A percentile compares a stretch with the other conserved stretches of the same genome.
Evolutionary conservation across 1,139 yeast species (phyloP).

Genomic region (Groenewaldozyma sp.): DNA sequence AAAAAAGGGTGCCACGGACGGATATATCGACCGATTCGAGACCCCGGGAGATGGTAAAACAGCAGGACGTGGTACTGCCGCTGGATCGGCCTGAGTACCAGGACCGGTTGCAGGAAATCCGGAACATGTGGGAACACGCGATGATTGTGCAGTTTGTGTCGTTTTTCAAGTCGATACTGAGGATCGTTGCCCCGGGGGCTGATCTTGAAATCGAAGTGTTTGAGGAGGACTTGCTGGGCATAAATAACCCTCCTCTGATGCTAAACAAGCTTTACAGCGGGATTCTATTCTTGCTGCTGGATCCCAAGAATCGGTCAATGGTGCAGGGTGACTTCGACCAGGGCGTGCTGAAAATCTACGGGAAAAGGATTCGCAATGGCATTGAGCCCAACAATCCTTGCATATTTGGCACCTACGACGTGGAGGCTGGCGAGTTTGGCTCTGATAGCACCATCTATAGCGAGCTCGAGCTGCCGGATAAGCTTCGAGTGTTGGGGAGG

Average conservation of each 20-base stretch:
- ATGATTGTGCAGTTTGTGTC: conserved; percentile 20
- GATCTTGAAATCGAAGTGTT: conserved; percentile 21
- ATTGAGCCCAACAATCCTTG: conserved; percentile 1
- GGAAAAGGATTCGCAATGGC: conserved; percentile 8
- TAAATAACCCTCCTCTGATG: conserved; percentile 12
- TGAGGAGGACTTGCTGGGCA: conserved; percentile 25
- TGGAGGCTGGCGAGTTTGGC: conserved; percentile 7
- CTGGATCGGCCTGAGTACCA: conserved; percentile 19
- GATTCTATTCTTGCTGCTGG: background rate
- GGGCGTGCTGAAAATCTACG: conserved; percentile 12
- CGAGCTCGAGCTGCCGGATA: conserved; percentile 10
- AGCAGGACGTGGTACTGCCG: conserved; percentile 11
- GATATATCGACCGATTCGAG: too few species aligned
- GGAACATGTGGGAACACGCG: conserved; percentile 24
- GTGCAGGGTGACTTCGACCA: conserved; percentile 10
- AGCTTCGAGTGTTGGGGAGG: conserved; percentile 17
- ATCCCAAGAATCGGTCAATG: background rate
- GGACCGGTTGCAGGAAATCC: conserved; percentile 14
- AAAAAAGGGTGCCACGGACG: too few species aligned
- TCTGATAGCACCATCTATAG: conserved; percentile 3
- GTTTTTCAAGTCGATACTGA: conserved; percentile 19
- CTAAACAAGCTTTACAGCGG: conserved; percentile 11
- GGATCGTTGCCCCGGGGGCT: conserved; percentile 14
- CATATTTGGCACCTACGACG: conserved; percentile 10
- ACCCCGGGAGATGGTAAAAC: too few species aligned